These are phyloP conservation scores for Iodosphaeria phyllophila DNA, from an alignment of 2,329 filamentous ascomycete species.

Conservation along the genomic window DNA sequence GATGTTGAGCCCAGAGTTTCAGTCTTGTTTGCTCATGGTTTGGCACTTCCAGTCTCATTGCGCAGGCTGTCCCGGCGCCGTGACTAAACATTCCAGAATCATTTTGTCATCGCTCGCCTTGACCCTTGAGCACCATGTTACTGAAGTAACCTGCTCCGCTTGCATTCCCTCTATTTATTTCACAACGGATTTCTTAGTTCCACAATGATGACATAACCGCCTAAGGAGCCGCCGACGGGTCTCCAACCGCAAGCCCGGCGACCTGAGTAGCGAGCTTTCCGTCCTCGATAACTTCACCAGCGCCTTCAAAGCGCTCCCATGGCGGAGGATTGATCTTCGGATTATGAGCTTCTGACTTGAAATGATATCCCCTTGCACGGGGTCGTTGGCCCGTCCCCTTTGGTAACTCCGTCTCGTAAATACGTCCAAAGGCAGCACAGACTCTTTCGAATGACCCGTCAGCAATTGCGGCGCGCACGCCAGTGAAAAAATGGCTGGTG, in stretches of 20 bases:
- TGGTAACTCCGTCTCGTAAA: conserved; percentile 56
- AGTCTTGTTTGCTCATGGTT: no score
- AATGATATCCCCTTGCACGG: conserved; percentile 65
- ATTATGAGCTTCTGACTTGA: conserved; percentile 47
- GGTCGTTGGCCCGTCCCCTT: conserved; percentile 61
- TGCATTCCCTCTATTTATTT: no score
- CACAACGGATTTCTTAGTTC: no score
- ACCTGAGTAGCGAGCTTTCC: conserved; percentile 25
- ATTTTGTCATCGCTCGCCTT: no score
- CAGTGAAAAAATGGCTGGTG: conserved; percentile 53
- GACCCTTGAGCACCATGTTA: no score
- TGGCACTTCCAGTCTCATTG: no score
- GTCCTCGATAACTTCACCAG: conserved; percentile 6
- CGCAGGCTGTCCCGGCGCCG: no score
- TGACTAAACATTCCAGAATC: no score
- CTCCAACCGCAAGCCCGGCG: conserved; percentile 16
- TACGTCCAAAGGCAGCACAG: conserved; percentile 20
- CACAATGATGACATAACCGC: no score
- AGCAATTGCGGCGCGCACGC: conserved; percentile 46
- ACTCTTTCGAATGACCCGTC: conserved; percentile 43
- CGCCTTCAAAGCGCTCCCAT: conserved; percentile 37
- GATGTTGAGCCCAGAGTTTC: no score
- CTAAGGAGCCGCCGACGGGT: conserved; percentile 11
- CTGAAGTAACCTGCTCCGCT: no score
- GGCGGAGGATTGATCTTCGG: conserved; percentile 49